Conservation (phyloP, 805 yeast species). For the Metschnikowia similis region DNA sequence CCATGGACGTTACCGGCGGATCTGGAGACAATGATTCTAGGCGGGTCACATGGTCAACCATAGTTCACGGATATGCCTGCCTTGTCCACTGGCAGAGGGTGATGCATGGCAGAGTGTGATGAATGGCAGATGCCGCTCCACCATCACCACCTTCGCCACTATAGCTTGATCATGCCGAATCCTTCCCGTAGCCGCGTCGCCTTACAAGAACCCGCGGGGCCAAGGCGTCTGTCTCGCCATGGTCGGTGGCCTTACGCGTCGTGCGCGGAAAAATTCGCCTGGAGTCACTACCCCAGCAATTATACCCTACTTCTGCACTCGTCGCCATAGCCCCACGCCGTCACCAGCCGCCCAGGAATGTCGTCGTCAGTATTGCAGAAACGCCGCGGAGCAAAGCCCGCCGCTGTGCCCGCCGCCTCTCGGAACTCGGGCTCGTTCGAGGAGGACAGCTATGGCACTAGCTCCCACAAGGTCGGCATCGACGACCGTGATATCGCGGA, state of each 20-base stretch:
- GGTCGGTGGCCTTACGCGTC: neutral
- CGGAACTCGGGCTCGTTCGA: slow-evolving; percentile 24
- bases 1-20: too few species aligned
- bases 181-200: too few species aligned
- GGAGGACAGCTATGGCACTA: slow-evolving; percentile 9
- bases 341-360: neutral
- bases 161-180: too few species aligned
- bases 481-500: slow-evolving; percentile 67
- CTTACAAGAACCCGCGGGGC: too few species aligned
- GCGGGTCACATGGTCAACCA: too few species aligned
- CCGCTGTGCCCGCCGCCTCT: slow-evolving; percentile 11
- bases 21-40: too few species aligned
- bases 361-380: slow-evolving; percentile 62
- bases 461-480: slow-evolving; percentile 66
- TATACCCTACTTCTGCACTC: neutral
- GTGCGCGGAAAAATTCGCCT: slow-evolving; percentile 5
- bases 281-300: neutral
- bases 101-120: too few species aligned
- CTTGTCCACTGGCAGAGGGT: too few species aligned
- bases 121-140: too few species aligned
- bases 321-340: slow-evolving; percentile 3
- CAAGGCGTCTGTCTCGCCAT: neutral
- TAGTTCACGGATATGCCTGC: too few species aligned
- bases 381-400: slow-evolving; percentile 53
- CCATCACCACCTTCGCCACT: too few species aligned